Base-by-base conservation (phyloP, 345 rosid species). In the Trapa incisa region DNA sequence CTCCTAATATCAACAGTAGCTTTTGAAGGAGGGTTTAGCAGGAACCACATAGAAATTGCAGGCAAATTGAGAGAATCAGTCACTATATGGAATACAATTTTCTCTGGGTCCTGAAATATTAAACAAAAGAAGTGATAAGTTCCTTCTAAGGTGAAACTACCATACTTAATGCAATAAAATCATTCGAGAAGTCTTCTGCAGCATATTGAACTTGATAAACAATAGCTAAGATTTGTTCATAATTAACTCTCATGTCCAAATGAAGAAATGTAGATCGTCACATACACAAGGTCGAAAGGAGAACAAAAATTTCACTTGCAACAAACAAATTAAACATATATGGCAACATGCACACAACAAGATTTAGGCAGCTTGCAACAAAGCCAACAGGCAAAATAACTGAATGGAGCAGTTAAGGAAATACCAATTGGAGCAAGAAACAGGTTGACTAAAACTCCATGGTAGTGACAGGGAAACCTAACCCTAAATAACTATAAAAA, bases 1-100 rank as follows among this genome's bases (percentile, higher is more conserved):
- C 89, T 84, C 75, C 71, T 82, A 70, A 94, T 81, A 74, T 86
- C 84, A 67, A 94, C 73, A 32, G 80, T 75, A 41, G 87, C 93
- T 72, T 79, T 81, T 47, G 83, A 84, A 29, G 83, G 86, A 68
- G 82, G 86, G 75, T 88, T 87, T 74, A 80, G 80, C 79, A 85
- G 70, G 74, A 89, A 91, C 99, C 99, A 94, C 83, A 87, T 85
- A 47, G 96, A 86, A 77, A 91, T 86, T 63, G 99, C 86, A 43
- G 93, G 96, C 70, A 85, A 71, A 72, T 87, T 89, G 76, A 91
- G 91, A 64, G 85, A 81, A 82, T 91, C 89, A 0, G 99, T 86
- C 79, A 94, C 85, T 54, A 91, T 78, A 73, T 91, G 99, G 57
- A 94, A 80, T 37, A 91, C 97, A 66, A 85, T 80, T 73, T 86